These are phyloP conservation scores for Coemansia erecta DNA, from an alignment of 192 early-diverging fungal species.

Conservation along the genomic window DNA sequence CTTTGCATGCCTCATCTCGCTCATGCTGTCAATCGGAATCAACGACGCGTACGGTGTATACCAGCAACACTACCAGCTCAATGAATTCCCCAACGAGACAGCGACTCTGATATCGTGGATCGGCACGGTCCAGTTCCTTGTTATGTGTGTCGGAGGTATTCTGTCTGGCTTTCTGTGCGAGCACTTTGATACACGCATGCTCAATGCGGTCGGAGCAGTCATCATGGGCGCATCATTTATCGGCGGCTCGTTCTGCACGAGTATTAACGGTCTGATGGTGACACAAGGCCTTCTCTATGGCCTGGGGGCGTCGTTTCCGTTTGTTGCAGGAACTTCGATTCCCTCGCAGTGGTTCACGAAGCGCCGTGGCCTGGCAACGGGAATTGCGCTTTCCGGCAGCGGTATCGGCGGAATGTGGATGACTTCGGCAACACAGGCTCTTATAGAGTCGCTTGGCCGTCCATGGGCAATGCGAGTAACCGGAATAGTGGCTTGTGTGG, in stretches of 20 bases:
- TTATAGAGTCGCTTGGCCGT: constrained; percentile 45
- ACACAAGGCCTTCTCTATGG: constrained; percentile 56
- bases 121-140: constrained; percentile 44
- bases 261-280: constrained; percentile 40
- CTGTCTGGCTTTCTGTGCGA: constrained; percentile 52
- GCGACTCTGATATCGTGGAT: constrained; percentile 52
- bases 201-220: constrained; percentile 38
- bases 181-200: constrained; percentile 48
- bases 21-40: constrained; percentile 53
- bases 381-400: constrained; percentile 55
- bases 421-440: constrained; percentile 49
- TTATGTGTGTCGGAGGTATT: constrained; percentile 40
- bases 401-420: constrained; percentile 57
- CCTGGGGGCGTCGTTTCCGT: constrained; percentile 52
- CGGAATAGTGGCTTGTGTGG: constrained; percentile 43
- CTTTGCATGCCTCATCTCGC: constrained; percentile 40
- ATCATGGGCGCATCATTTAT: constrained; percentile 48
- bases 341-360: constrained; percentile 53
- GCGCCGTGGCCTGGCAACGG: constrained; percentile 54
- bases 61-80: constrained; percentile 51
- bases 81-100: constrained; percentile 41
- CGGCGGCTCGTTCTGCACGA: constrained; percentile 40
- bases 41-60: constrained; percentile 54
- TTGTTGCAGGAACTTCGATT: constrained; percentile 49
- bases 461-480: constrained; percentile 59